Evolutionary conservation across 768 basidiomycete genomes (phyloP).

Genomic region (Russula ochroleuca): DNA sequence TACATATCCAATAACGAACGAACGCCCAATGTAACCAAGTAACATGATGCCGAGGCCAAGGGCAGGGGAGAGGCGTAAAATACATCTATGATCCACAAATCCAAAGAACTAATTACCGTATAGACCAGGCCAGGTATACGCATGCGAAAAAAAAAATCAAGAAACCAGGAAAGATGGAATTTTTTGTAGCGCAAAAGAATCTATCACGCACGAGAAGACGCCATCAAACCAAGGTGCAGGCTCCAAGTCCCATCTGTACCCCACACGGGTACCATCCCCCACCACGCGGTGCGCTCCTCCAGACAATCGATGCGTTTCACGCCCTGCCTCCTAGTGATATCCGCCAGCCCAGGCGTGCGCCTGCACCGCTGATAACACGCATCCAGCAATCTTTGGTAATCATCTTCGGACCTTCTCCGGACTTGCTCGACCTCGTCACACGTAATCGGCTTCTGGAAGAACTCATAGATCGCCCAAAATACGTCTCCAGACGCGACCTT

Average conservation of each 20-base stretch:
- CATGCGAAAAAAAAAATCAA: not conserved
- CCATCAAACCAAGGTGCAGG: constrained; percentile 15
- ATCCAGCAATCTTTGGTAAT: constrained; percentile 8
- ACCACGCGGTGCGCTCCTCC: constrained; percentile 16
- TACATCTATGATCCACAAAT: constrained; percentile 8
- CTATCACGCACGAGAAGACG: constrained; percentile 15
- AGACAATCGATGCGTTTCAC: constrained; percentile 25
- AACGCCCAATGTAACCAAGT: constrained; percentile 14
- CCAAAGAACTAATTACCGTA: not conserved
- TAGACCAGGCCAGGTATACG: not conserved
- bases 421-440: constrained; percentile 13
- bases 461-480: constrained; percentile 25
- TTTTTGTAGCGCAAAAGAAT: not conserved
- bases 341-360: constrained; percentile 15
- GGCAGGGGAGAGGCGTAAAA: constrained; percentile 1
- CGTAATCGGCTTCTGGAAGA: constrained; percentile 20
- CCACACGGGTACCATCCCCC: constrained; percentile 19
- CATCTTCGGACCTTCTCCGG: constrained; percentile 6
- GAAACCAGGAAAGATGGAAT: not conserved
- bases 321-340: constrained; percentile 22
- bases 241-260: constrained; percentile 18
- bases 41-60: constrained; percentile 1
- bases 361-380: constrained; percentile 19
- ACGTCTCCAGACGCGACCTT: constrained; percentile 21
- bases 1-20: constrained; percentile 14